phyloP scores from a whole-genome alignment of 345 rosid genomes.

The Lepidium aucheri region DNA sequence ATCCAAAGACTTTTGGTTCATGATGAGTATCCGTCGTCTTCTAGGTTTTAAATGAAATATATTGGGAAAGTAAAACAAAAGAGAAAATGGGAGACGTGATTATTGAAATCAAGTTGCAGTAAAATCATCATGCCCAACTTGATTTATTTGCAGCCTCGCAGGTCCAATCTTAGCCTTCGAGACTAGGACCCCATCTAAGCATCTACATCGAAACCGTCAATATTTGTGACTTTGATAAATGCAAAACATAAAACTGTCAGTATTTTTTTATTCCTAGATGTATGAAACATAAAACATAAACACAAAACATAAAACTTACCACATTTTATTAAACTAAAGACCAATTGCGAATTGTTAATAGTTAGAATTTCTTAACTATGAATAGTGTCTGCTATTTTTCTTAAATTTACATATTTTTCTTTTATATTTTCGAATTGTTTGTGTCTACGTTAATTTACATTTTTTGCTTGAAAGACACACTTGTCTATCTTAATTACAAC shows the following conservation, averaged over 20 bases:
- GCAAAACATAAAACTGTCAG: too few relatives aligned
- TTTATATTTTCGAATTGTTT: too few relatives aligned
- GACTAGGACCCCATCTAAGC: background rate
- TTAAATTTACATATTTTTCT: too few relatives aligned
- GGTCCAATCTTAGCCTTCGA: constrained; percentile 10
- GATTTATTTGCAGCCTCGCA: constrained; percentile 2
- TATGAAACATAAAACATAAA: too few relatives aligned
- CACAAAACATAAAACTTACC: too few relatives aligned
- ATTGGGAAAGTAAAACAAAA: constrained; percentile 1
- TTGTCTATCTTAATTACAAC: background rate
- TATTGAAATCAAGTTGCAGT: constrained; percentile 2
- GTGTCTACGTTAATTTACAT: too few relatives aligned
- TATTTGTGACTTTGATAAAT: background rate
- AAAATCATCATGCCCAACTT: constrained; percentile 13
- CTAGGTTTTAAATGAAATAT: background rate
- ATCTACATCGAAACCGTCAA: background rate
- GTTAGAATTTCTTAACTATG: background rate
- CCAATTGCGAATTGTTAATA: too few relatives aligned
- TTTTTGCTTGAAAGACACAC: too few relatives aligned
- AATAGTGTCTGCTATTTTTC: too few relatives aligned
- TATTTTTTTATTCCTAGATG: too few relatives aligned
- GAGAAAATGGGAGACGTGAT: background rate
- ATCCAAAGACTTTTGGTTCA: background rate
- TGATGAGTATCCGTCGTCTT: background rate
- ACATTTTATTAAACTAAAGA: too few relatives aligned